Base-by-base conservation (phyloP, 306 rosid species). In the Gynostemma pentaphyllum region DNA sequence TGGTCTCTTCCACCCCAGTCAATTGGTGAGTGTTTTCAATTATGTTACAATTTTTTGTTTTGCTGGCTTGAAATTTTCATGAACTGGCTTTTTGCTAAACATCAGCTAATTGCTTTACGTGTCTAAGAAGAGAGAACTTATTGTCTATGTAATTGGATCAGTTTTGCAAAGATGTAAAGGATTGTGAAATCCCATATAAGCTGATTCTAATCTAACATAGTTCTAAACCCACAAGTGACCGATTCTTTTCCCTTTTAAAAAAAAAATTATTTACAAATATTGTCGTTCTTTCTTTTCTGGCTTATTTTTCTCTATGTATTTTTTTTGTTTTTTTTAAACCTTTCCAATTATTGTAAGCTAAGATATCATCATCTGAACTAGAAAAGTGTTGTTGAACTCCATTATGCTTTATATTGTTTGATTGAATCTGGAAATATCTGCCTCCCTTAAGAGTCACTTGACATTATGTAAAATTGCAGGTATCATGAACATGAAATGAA, bases 1-100 rank as follows among this genome's bases (percentile, higher is more conserved):
- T 94, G 66, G 85, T 81, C 52, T 70, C 78, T 49, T 79, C 95
- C 50, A 78, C 81, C 73, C 69, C 94, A 5, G 61, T 71, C 52
- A 76, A 77, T 64, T 52, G 88, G 97, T 88, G 57, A 78, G 94
- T 78, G 63, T 56, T n/a, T n/a, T 22, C 21, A 41, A 32, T 27
- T 34, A 9, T 22, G 1, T 66, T 9, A 6, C 10, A 22, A 1
- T 65, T 16, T 46, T 23, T 12, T 19, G 57, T 46, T 47, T 64
- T n/a, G 29, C 37, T 64, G 14, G 29, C 57, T 45, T 13, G 18
- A 46, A 21, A 6, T 41, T 42, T 15, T 62, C 27, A 16, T 63
- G 7, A 44, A 44, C 0, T 63, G 39, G 27, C 45, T 63, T 22
- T 2, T 22, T 40, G 30, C 34, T 13, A 13, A 26, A 45, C 14